A percentile compares a stretch with the other conserved stretches of the same genome.
Evolutionary conservation across 2,329 filamentous ascomycete species (phyloP).

Genomic region (Arthrobotrys conoides): DNA sequence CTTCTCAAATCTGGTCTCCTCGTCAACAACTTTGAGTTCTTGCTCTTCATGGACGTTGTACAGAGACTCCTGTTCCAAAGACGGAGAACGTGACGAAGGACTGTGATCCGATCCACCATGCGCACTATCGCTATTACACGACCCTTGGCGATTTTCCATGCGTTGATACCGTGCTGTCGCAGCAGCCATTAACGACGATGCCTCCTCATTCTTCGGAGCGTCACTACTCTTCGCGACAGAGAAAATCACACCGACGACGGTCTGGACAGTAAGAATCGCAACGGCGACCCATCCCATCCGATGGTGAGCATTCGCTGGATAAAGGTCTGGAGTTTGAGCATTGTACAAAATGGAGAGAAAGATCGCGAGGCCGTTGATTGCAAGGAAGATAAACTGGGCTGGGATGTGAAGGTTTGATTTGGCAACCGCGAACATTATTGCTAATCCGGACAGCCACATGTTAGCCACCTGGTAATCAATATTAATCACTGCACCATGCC

Average conservation of each 20-base stretch:
- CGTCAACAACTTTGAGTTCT: conserved; percentile 39
- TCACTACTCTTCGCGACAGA: conserved; percentile 70
- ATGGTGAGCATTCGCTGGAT: conserved; percentile 88
- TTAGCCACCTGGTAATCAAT: conserved; percentile 8
- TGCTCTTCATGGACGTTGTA: conserved; percentile 52
- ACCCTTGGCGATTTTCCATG: conserved; percentile 48
- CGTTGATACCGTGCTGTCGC: conserved; percentile 50
- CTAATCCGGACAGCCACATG: conserved; percentile 68
- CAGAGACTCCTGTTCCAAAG: conserved; percentile 44
- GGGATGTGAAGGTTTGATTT: conserved; percentile 81
- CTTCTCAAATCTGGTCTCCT: conserved; percentile 47
- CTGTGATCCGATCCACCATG: conserved; percentile 57
- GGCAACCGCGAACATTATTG: conserved; percentile 87
- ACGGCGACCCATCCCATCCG: conserved; percentile 88
- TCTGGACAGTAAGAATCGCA: conserved; percentile 79
- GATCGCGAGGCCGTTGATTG: conserved; percentile 76
- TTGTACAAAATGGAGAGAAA: conserved; percentile 81
- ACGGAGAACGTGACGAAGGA: conserved; percentile 50
- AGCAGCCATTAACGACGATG: conserved; percentile 75
- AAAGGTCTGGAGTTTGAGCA: conserved; percentile 84
- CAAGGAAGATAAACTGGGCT: conserved; percentile 78
- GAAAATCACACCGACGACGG: conserved; percentile 74
- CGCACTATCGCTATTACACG: conserved; percentile 59
- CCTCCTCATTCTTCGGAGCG: conserved; percentile 68
- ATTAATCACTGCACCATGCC: too few species aligned